Evolutionary conservation across 306 rosid genomes (phyloP), one percentile per base, ranked within the genome.

Genomic region (Cicer cuneatum): DNA sequence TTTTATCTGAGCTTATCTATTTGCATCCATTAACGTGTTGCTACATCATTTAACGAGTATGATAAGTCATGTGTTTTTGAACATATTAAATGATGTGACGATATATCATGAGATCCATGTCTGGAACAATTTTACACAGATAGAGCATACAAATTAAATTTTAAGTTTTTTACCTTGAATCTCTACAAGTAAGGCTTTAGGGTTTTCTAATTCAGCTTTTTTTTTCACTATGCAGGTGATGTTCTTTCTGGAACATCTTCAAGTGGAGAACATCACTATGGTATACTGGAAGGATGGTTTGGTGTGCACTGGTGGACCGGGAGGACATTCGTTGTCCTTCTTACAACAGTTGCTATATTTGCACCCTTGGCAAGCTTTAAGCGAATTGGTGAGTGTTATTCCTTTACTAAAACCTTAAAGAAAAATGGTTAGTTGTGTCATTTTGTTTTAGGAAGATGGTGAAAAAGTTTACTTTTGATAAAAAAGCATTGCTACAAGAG

Each of bases 231-330:
- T 85, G 87, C 79, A 92, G 98, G 98, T 78, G 98, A 92, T 53
- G 98, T 92, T 83, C 94, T 92, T 58, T 92, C 98, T 14, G 98
- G 98, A 73, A 92, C 98, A 68, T 90, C 98, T 49, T 73, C 92
- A 38, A 84, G 85, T 77, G 96, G 88, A 59, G 83, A 80, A 80
- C 98, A 90, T 86, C 98, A 92, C 70, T 57, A 74, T 0, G 98
- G 98, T 71, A 89, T 92, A 41, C 83, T 92, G 41, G 98, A 92
- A 85, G 93, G 94, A 35, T 92, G 98, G 98, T 92, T 92, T 86
- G 98, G 98, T 60, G 86, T 21, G 69, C 91, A 84, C 51, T 92
- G 98, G 98, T 92, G 94, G 98, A 92, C 87, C 0, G 92, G 90
- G 41, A 78, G 98, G 8, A 66, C 87, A 29, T 65, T 88, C 58